Conservation (phyloP, 1,284 basidiomycete species). For the Moniliophthora roreri region DNA sequence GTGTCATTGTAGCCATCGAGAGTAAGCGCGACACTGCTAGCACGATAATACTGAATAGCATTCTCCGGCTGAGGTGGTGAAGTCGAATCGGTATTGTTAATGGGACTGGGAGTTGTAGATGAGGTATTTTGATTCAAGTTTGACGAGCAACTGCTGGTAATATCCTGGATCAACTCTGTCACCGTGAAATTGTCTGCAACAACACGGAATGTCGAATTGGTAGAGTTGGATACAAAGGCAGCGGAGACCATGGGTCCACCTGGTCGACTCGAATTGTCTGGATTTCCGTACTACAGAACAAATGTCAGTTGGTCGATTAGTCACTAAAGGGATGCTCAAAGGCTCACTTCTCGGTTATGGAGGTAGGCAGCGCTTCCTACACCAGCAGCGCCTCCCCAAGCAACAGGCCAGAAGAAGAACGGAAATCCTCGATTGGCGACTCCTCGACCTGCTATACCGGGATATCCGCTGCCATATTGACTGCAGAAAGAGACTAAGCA, state of each 20-base stretch:
- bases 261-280: slow-evolving; percentile 52
- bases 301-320: background rate
- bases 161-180: slow-evolving; percentile 43
- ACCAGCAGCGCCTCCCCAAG: slow-evolving; percentile 42
- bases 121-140: slow-evolving; percentile 2
- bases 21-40: slow-evolving; percentile 50
- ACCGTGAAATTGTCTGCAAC: slow-evolving; percentile 60
- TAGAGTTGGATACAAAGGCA: slow-evolving; percentile 45
- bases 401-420: slow-evolving; percentile 58
- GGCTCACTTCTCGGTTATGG: slow-evolving; percentile 35
- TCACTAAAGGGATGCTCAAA: background rate
- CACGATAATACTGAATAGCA: slow-evolving; percentile 51
- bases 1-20: slow-evolving; percentile 69
- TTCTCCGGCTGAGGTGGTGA: slow-evolving; percentile 23
- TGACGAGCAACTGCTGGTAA: too few species aligned
- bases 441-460: slow-evolving; percentile 38
- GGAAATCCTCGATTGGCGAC: slow-evolving; percentile 48
- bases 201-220: slow-evolving; percentile 51
- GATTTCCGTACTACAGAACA: slow-evolving; percentile 48
- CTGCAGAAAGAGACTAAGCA: too few species aligned
- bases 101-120: slow-evolving; percentile 28
- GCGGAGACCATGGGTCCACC: slow-evolving; percentile 56
- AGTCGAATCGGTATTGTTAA: slow-evolving; percentile 25
- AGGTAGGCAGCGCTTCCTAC: slow-evolving; percentile 38
- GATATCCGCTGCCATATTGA: slow-evolving; percentile 59